These are phyloP conservation scores for Turritis glabra DNA, from an alignment of 345 rosid genomes.

Conservation along the genomic window DNA sequence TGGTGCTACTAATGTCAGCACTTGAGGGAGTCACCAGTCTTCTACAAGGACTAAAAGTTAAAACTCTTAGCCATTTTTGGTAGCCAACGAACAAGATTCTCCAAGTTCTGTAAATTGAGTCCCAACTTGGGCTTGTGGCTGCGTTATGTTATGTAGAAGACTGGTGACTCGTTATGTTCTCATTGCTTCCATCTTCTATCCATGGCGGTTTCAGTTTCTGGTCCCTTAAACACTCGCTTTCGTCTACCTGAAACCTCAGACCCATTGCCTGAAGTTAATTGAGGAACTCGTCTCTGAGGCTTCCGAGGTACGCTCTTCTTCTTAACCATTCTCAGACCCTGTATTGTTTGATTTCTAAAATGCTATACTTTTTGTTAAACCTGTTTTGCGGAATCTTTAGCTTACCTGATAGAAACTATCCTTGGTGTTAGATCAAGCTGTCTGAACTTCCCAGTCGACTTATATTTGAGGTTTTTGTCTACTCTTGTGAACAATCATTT, in stretches of 20 bases:
- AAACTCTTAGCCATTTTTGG: not conserved
- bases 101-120: constrained; percentile 4
- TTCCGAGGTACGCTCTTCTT: not conserved
- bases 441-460: not conserved
- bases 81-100: constrained; percentile 1
- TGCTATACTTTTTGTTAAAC: not conserved
- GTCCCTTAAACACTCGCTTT: not conserved
- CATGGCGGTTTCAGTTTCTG: not conserved
- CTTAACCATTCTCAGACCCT: not conserved
- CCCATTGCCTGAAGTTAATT: not conserved
- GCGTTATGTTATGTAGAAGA: constrained; percentile 3
- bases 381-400: not conserved
- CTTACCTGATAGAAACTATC: no score
- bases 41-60: not conserved
- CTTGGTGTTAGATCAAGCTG: no score
- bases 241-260: not conserved
- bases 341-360: not conserved
- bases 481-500: not conserved
- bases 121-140: constrained; percentile 3
- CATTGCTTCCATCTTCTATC: not conserved
- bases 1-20: constrained; percentile 58
- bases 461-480: not conserved
- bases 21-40: constrained; percentile 40
- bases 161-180: no score
- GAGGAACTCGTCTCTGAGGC: not conserved